Conservation (phyloP, 2,329 filamentous ascomycete species). For the Pestalotiopsis sp. region DNA sequence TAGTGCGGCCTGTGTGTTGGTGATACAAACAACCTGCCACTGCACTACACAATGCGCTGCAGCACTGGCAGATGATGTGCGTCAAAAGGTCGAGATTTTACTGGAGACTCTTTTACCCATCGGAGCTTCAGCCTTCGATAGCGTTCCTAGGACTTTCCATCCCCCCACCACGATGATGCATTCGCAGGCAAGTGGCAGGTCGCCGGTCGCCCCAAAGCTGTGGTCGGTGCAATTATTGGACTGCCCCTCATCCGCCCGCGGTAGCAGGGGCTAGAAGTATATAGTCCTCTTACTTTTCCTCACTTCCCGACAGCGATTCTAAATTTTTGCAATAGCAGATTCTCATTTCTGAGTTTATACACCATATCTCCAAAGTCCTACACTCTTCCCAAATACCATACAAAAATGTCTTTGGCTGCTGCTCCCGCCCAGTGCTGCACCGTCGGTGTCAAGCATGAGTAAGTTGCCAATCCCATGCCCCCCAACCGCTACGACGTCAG, state of each 20-base stretch:
- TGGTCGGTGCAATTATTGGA: not conserved
- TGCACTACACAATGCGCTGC: not conserved
- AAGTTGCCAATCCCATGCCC: slow-evolving; percentile 28
- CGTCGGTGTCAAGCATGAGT: slow-evolving; percentile 56
- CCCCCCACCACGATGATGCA: not conserved
- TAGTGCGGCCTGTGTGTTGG: not conserved
- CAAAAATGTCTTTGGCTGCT: slow-evolving; percentile 38
- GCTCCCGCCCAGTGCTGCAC: slow-evolving; percentile 55
- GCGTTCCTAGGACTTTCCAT: not conserved
- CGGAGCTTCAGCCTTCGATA: not conserved
- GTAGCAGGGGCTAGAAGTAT: not conserved
- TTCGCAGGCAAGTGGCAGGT: not conserved
- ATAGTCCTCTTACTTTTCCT: not conserved
- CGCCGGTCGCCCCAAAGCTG: not conserved
- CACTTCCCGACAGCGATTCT: not conserved
- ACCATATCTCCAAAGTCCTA: not conserved
- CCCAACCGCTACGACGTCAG: not conserved
- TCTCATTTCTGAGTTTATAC: not conserved
- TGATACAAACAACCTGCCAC: not conserved
- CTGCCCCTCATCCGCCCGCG: slow-evolving; percentile 5
- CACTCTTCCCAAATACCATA: not conserved
- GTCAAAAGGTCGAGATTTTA: not conserved
- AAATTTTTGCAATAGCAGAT: not conserved
- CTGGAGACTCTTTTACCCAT: not conserved
- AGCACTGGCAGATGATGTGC: not conserved